These are phyloP conservation scores for Cucurbita pepo DNA, from an alignment of 306 rosid species.

Conservation along the genomic window DNA sequence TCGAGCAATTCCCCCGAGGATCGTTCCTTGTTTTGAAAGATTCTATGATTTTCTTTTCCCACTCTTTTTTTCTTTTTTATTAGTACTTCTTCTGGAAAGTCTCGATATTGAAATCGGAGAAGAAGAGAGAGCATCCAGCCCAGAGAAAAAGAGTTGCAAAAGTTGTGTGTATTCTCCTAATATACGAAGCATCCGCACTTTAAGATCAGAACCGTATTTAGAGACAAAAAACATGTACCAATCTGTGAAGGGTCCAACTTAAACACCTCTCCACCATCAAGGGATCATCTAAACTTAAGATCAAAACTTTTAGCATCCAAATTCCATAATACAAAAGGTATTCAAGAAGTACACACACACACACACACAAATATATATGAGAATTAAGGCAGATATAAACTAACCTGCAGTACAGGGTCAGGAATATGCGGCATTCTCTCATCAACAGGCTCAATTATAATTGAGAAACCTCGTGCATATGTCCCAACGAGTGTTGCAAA, in stretches of 20 bases:
- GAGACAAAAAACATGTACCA: not conserved
- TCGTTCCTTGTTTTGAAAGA: not conserved
- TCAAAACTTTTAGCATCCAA: not conserved
- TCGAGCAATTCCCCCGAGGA: not conserved
- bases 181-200: not conserved
- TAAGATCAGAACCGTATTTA: not conserved
- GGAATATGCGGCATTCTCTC: slow-evolving; percentile 99
- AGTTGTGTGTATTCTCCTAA: not conserved
- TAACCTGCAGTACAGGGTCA: slow-evolving; percentile 89
- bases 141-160: not conserved
- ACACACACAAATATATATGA: too few species aligned
- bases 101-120: not conserved
- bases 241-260: not conserved
- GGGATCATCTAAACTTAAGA: not conserved
- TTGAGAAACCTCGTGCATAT: slow-evolving; percentile 77
- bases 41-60: not conserved
- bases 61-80: not conserved
- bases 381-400: not conserved
- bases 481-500: slow-evolving; percentile 96
- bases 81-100: not conserved
- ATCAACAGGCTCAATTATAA: slow-evolving; percentile 85
- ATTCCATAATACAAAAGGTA: not conserved
- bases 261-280: not conserved
- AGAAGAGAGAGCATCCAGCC: not conserved
- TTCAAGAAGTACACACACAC: too few species aligned